A percentile compares a stretch with the other conserved stretches of the same genome.
Conservation (phyloP, 2,329 filamentous ascomycete genomes). For the Colletotrichum navitas region DNA sequence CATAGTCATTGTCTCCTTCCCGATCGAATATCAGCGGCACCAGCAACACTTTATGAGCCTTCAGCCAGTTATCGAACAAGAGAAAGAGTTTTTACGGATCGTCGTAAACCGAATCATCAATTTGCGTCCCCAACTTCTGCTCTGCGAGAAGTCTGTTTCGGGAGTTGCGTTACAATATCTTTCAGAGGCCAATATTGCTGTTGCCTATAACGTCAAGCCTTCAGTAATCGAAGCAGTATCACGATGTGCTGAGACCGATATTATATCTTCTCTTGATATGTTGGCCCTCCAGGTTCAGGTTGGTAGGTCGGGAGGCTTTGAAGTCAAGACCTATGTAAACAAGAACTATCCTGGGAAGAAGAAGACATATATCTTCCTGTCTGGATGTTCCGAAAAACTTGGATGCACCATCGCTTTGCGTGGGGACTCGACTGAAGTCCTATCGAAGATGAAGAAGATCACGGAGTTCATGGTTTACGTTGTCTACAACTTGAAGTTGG, state of each 20-base stretch:
- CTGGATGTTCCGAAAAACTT: slow-evolving; percentile 88
- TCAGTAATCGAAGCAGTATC: slow-evolving; percentile 96
- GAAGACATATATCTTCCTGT: slow-evolving; percentile 96
- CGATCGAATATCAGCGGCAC: slow-evolving; percentile 95
- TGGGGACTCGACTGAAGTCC: slow-evolving; percentile 77
- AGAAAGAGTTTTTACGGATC: slow-evolving; percentile 92
- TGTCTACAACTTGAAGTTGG: slow-evolving; percentile 95
- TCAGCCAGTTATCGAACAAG: slow-evolving; percentile 95
- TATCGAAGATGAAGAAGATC: slow-evolving; percentile 88
- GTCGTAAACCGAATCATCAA: slow-evolving; percentile 92
- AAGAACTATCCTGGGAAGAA: slow-evolving; percentile 78
- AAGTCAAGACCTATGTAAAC: slow-evolving; percentile 95
- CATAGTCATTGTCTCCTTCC: slow-evolving; percentile 93
- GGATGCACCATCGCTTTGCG: slow-evolving; percentile 95
- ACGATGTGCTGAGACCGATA: slow-evolving; percentile 88
- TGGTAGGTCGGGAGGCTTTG: slow-evolving; percentile 86
- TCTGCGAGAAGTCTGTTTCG: slow-evolving; percentile 94
- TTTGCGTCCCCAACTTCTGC: slow-evolving; percentile 83
- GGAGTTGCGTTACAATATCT: slow-evolving; percentile 91
- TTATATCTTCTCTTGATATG: slow-evolving; percentile 96
- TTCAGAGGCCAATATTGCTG: slow-evolving; percentile 88
- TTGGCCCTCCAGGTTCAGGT: slow-evolving; percentile 82
- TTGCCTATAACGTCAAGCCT: slow-evolving; percentile 96
- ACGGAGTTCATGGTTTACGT: slow-evolving; percentile 99
- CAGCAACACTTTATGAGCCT: slow-evolving; percentile 96